These are phyloP conservation scores for Yarrowia osloensis DNA, from an alignment of 805 yeast species.

Conservation along the genomic window DNA sequence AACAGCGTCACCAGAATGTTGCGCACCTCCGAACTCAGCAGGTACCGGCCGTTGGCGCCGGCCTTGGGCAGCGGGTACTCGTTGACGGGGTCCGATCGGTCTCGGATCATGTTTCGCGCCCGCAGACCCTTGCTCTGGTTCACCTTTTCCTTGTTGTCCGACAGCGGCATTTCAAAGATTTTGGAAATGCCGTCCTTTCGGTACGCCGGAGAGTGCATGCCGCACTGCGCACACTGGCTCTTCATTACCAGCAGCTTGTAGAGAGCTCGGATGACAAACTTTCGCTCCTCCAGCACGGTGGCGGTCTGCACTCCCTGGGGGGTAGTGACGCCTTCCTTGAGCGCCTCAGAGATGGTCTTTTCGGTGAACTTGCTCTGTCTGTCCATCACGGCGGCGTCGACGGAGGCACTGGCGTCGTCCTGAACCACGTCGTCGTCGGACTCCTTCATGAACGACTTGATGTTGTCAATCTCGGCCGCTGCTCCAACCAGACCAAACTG, in stretches of 20 bases:
- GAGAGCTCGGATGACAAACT: conserved; percentile 58
- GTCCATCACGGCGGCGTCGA: conserved; percentile 46
- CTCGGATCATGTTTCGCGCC: conserved; percentile 70
- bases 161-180: conserved; percentile 83
- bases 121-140: conserved; percentile 79
- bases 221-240: conserved; percentile 93
- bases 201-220: conserved; percentile 89
- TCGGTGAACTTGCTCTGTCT: conserved; percentile 72
- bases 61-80: conserved; percentile 52
- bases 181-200: conserved; percentile 94
- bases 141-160: conserved; percentile 72
- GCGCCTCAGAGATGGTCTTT: conserved; percentile 67
- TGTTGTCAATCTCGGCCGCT: conserved; percentile 68
- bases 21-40: conserved; percentile 83
- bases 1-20: conserved; percentile 76
- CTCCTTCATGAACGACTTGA: conserved; percentile 53
- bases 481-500: conserved; percentile 89
- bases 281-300: conserved; percentile 84
- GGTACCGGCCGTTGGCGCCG: conserved; percentile 77
- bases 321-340: conserved; percentile 72
- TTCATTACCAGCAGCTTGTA: conserved; percentile 72
- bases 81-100: conserved; percentile 39
- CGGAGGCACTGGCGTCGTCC: conserved; percentile 43
- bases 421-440: conserved; percentile 45
- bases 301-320: conserved; percentile 76